Conservation (phyloP, 31 red algal genomes). For the Bonnemaisonia californica region DNA sequence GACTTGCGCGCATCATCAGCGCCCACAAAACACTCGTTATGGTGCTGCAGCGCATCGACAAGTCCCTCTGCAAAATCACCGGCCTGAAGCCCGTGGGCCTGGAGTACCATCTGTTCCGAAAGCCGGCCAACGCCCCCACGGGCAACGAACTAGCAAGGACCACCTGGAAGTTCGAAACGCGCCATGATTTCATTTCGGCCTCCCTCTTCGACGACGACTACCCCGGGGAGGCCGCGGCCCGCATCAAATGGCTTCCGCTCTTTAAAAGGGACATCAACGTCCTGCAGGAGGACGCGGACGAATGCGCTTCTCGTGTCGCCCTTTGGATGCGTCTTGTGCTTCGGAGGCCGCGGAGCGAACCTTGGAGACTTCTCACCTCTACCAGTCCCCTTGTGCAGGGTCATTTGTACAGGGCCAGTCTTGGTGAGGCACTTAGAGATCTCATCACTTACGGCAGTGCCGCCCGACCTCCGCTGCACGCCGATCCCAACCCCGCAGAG, state of each 20-base stretch:
- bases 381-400: constrained; percentile 58
- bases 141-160: background rate
- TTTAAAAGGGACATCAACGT: constrained; percentile 29
- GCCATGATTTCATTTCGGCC: constrained; percentile 59
- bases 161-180: constrained; percentile 34
- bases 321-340: constrained; percentile 68
- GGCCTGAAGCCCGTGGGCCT: constrained; percentile 39
- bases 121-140: background rate
- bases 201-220: constrained; percentile 61
- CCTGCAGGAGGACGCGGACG: constrained; percentile 52
- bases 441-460: constrained; percentile 54
- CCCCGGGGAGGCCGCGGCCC: constrained; percentile 52
- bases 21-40: constrained; percentile 49
- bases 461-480: constrained; percentile 15
- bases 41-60: constrained; percentile 52
- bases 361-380: constrained; percentile 58
- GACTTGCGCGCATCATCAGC: constrained; percentile 47
- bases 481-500: constrained; percentile 47
- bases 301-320: constrained; percentile 55
- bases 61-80: constrained; percentile 10
- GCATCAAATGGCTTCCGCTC: constrained; percentile 54
- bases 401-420: constrained; percentile 26
- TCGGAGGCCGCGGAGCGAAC: constrained; percentile 47
- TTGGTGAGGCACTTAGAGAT: constrained; percentile 46
- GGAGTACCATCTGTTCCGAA: constrained; percentile 50